Percentiles rank a stretch among this genome's conserved stretches.
Evolutionary conservation across 805 yeast species (phyloP).

Genomic region (Grigorovia humatica): DNA sequence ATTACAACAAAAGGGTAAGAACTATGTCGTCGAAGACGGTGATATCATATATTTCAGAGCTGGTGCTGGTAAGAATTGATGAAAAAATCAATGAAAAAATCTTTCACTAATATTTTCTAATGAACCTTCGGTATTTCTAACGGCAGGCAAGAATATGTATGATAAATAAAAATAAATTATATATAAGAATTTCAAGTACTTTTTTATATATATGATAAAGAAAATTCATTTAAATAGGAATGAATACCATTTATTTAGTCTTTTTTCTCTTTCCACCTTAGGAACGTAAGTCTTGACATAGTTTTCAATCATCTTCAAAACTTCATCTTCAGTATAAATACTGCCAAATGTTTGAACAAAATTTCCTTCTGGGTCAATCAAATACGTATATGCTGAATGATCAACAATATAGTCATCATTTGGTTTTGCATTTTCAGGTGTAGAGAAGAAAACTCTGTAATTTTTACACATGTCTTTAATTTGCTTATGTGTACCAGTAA

Average conservation of each 20-base stretch:
- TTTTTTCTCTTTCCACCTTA: slow-evolving; percentile 52
- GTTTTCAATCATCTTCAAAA: slow-evolving; percentile 62
- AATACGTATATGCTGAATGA: slow-evolving; percentile 90
- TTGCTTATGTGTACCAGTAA: slow-evolving; percentile 83
- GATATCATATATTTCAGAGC: slow-evolving; percentile 88
- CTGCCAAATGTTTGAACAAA: slow-evolving; percentile 92
- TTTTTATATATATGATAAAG: neutral
- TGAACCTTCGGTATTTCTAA: neutral
- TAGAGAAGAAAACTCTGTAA: slow-evolving; percentile 91
- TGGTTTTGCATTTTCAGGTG: slow-evolving; percentile 84
- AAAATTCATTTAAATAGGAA: slow-evolving; percentile 20
- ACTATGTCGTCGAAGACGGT: slow-evolving; percentile 89
- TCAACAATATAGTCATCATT: slow-evolving; percentile 95
- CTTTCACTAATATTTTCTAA: neutral
- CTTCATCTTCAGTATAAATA: slow-evolving; percentile 70
- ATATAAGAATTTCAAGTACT: neutral
- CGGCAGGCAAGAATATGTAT: neutral
- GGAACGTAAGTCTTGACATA: slow-evolving; percentile 76
- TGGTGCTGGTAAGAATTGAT: slow-evolving; percentile 75
- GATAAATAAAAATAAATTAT: neutral
- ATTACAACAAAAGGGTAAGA: slow-evolving; percentile 85
- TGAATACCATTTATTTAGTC: slow-evolving; percentile 48
- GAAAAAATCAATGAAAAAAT: no score
- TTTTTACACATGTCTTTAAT: slow-evolving; percentile 76
- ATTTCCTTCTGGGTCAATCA: slow-evolving; percentile 95